Evolutionary conservation across 1,284 basidiomycete genomes (phyloP).

Genomic region (Austropuccinia psidii): DNA sequence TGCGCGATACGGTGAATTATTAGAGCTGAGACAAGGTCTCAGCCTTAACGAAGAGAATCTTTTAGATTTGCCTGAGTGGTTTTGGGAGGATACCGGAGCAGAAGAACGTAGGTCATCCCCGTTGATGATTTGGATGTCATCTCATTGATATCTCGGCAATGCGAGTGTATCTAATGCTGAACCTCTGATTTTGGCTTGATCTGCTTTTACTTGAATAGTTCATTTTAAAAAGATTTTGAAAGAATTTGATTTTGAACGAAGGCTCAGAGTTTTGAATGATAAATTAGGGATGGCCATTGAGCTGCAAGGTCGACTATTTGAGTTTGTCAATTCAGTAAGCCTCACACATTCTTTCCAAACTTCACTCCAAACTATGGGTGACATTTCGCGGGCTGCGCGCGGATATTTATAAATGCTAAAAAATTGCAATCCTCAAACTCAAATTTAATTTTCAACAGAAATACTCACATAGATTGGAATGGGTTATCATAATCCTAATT

Average conservation of each 20-base stretch:
- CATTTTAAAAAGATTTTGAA: conserved; percentile 28
- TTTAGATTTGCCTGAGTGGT: conserved; percentile 32
- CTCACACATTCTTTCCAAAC: not conserved
- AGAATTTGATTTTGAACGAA: conserved; percentile 34
- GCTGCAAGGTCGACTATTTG: conserved; percentile 30
- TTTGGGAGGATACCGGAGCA: conserved; percentile 34
- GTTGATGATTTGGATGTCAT: not conserved
- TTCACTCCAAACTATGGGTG: too few relatives aligned
- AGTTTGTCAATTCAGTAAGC: conserved; percentile 31
- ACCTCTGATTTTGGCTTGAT: not conserved
- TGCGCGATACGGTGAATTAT: conserved; percentile 26
- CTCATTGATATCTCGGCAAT: not conserved
- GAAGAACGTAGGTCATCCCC: conserved; percentile 18
- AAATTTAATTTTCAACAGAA: not conserved
- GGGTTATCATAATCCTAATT: conserved; percentile 34
- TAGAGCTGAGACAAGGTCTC: conserved; percentile 24
- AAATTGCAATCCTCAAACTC: not conserved
- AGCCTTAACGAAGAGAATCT: conserved; percentile 32
- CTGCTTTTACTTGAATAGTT: not conserved
- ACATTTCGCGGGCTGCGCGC: too few relatives aligned
- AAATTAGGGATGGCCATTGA: conserved; percentile 31
- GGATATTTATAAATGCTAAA: not conserved
- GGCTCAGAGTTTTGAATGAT: conserved; percentile 26
- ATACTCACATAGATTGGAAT: conserved; percentile 34
- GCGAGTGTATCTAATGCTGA: not conserved